Base-by-base conservation (phyloP, 2,329 filamentous ascomycete genomes). In the Fusarium paranaense region DNA sequence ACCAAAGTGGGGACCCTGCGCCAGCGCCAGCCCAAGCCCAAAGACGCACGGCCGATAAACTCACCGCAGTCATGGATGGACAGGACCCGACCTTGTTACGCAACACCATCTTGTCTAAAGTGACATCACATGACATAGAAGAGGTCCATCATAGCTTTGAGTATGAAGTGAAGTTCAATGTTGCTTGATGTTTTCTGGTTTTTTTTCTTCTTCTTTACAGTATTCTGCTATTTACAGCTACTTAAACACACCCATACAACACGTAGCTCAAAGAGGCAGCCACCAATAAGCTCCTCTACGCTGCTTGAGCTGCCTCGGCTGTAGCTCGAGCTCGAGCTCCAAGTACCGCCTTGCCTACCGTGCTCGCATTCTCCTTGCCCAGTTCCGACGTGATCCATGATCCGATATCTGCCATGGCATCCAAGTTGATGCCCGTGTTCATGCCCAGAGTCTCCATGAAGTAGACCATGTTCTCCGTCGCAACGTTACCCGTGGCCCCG, bases 401-500 rank as follows among this genome's bases (percentile, higher is more conserved):
- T 0, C 94, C 94, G 63, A 94, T 90, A 67, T 92, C 89, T 38
- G 88, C 87, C 62, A 96, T 83, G 50, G 87, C 88, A 71, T 92
- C 89, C 67, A 95, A 73, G 79, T 94, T 89, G 1, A 97, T 88
- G 0, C 94, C 94, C 0, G 94, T 95, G 47, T 90, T 86, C 83
- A 94, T 90, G 0, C 94, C 94, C 64, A 95, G 81, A 70, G 90
- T 93, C 80, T 94, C 91, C 80, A 94, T 84, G 70, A 93, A 92
- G 79, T 96, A 94, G 2, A 97, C 92, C 83, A 97, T 83, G 80
- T 97, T 93, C 83, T 97, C 95, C 0, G 94, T 95, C 1, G 93
- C 91, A 14, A 96, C 93, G 80, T 97, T 97, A 1, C 95, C 95
- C 45, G 94, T 97, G 1, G 94, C 94, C 0, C 95, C 95, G 0